These are phyloP conservation scores for Amaranthus cruentus DNA, from an alignment of 148 eudicot species.

Conservation along the genomic window DNA sequence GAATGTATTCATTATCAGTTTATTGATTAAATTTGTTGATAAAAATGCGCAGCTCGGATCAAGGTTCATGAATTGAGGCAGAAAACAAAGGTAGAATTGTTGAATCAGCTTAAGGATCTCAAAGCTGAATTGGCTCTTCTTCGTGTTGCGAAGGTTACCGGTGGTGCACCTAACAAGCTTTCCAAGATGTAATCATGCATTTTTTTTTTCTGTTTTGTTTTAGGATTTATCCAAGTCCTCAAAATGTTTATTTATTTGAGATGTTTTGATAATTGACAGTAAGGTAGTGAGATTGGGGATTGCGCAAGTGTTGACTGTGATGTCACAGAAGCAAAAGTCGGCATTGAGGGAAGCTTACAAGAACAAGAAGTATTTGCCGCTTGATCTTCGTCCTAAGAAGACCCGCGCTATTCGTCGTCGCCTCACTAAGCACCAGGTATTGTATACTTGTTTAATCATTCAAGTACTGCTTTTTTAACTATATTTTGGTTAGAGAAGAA, in stretches of 20 bases:
- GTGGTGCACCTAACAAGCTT: conserved; percentile 74
- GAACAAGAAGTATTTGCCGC: conserved; percentile 61
- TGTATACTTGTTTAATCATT: neutral
- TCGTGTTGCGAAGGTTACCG: conserved; percentile 69
- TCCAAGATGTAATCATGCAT: conserved; percentile 43
- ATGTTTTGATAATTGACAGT: conserved; percentile 13
- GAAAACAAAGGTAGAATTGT: conserved; percentile 35
- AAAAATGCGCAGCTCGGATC: conserved; percentile 22
- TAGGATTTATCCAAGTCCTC: neutral
- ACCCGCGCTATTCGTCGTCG: conserved; percentile 60
- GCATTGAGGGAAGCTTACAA: conserved; percentile 58
- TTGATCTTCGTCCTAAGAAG: conserved; percentile 70
- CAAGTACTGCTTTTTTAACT: no score
- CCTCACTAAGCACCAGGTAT: conserved; percentile 60
- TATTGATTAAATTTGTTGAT: neutral
- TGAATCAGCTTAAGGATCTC: conserved; percentile 49
- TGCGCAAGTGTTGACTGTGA: conserved; percentile 60
- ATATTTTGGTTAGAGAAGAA: no score
- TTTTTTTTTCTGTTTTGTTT: neutral
- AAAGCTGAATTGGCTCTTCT: conserved; percentile 64
- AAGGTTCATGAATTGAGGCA: conserved; percentile 29
- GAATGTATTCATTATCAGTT: neutral
- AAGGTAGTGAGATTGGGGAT: conserved; percentile 53
- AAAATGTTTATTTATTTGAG: neutral
- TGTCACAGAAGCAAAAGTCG: conserved; percentile 59